These are phyloP conservation scores for Dionaea muscipula DNA, from an alignment of 179 eudicot species.

Conservation along the genomic window DNA sequence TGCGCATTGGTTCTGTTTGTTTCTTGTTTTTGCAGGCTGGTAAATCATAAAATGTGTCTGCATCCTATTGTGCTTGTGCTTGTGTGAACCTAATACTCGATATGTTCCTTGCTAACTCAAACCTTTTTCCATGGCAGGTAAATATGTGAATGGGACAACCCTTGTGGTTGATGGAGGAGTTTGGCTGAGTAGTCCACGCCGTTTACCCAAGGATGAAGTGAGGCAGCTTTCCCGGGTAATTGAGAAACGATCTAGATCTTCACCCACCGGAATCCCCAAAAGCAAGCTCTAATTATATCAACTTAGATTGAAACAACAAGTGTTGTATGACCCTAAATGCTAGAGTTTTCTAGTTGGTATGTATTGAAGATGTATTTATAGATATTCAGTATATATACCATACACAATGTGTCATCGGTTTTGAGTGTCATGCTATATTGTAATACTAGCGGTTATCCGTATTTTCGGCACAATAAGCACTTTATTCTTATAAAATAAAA, in stretches of 20 bases:
- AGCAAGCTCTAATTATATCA: constrained; percentile 46
- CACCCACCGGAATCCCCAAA: constrained; percentile 51
- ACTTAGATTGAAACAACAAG: background rate
- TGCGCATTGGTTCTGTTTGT: background rate
- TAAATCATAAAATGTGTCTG: background rate
- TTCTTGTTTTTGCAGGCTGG: background rate
- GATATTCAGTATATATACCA: too few species aligned
- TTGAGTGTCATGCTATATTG: too few species aligned
- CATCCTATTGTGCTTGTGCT: background rate
- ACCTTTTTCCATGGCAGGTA: constrained; percentile 30
- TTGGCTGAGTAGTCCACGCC: constrained; percentile 85
- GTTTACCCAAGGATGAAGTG: constrained; percentile 65
- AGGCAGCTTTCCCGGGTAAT: constrained; percentile 65
- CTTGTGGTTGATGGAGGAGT: constrained; percentile 81
- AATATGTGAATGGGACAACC: constrained; percentile 64
- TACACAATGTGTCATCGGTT: too few species aligned
- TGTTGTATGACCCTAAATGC: too few species aligned
- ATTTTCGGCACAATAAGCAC: too few species aligned
- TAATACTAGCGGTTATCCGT: too few species aligned
- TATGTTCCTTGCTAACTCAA: background rate
- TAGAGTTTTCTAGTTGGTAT: too few species aligned
- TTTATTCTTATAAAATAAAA: too few species aligned
- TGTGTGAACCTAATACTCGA: too few species aligned
- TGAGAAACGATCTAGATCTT: constrained; percentile 58
- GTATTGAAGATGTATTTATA: too few species aligned